Evolutionary conservation across 352 stramenopile species (phyloP).

Genomic region (Globisporangium canariense): DNA sequence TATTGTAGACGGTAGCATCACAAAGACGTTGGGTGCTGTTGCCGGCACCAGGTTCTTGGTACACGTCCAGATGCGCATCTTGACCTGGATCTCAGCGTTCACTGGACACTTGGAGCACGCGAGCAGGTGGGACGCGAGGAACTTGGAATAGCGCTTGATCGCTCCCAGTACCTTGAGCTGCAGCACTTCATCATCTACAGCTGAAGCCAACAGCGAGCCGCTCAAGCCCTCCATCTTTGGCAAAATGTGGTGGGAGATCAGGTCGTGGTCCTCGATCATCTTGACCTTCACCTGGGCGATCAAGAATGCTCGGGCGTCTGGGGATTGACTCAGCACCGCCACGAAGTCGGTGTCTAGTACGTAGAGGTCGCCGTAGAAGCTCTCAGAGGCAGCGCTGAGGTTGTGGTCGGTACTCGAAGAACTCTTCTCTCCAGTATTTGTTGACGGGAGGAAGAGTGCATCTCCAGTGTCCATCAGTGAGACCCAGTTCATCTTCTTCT

Average conservation of each 20-base stretch:
- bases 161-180: neutral
- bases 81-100: constrained; percentile 23
- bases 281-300: constrained; percentile 52
- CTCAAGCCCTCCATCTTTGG: constrained; percentile 29
- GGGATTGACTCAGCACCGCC: constrained; percentile 19
- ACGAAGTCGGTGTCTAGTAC: constrained; percentile 47
- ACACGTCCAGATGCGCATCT: constrained; percentile 30
- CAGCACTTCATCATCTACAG: neutral
- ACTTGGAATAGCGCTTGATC: constrained; percentile 29
- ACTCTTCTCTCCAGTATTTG: constrained; percentile 6
- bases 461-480: constrained; percentile 44
- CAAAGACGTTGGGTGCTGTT: constrained; percentile 21
- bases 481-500: constrained; percentile 25
- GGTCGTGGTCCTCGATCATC: constrained; percentile 64
- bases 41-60: constrained; percentile 15
- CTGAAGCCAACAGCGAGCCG: neutral
- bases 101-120: constrained; percentile 32
- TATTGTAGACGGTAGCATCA: constrained; percentile 24
- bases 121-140: constrained; percentile 32
- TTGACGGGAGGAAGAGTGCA: constrained; percentile 22
- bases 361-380: constrained; percentile 37
- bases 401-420: neutral
- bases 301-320: constrained; percentile 45
- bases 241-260: constrained; percentile 62
- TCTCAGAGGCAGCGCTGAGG: constrained; percentile 10